A percentile compares a stretch with the other conserved stretches of the same genome.
Conservation (phyloP, 345 rosid species). For the Eucalyptus coolabah region DNA sequence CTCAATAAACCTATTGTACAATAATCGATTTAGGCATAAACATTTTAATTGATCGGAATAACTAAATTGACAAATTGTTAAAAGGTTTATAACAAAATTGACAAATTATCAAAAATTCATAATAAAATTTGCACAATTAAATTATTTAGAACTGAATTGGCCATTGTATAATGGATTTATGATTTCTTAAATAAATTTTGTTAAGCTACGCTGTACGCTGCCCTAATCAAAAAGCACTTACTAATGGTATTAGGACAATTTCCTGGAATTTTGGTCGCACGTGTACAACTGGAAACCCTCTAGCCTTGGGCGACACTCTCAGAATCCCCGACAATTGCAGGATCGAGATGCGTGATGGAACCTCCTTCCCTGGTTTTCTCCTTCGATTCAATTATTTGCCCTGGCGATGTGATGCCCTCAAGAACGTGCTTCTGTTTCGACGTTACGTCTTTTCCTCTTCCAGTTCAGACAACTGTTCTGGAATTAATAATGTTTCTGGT, state of each 20-base stretch:
- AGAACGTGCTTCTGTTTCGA: neutral
- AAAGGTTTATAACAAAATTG: too few relatives aligned
- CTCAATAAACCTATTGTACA: neutral
- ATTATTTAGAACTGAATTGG: too few relatives aligned
- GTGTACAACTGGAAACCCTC: neutral
- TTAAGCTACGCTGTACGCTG: neutral
- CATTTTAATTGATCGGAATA: fast-evolving
- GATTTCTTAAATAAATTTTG: neutral
- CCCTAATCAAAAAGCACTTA: neutral
- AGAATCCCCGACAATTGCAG: neutral
- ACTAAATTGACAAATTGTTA: too few relatives aligned
- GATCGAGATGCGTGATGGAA: neutral
- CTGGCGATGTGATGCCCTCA: neutral
- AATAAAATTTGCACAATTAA: too few relatives aligned
- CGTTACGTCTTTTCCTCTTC: neutral
- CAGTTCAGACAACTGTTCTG: neutral
- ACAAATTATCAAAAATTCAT: too few relatives aligned
- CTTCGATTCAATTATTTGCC: neutral
- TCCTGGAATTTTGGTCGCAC: neutral
- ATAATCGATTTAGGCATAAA: too few relatives aligned
- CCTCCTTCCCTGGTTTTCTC: neutral
- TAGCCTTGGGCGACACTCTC: neutral
- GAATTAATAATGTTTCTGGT: neutral
- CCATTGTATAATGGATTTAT: fast-evolving
- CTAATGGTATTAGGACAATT: neutral